Conservation (phyloP, 176 grass and related monocot species). For the Zizania latifolia region DNA sequence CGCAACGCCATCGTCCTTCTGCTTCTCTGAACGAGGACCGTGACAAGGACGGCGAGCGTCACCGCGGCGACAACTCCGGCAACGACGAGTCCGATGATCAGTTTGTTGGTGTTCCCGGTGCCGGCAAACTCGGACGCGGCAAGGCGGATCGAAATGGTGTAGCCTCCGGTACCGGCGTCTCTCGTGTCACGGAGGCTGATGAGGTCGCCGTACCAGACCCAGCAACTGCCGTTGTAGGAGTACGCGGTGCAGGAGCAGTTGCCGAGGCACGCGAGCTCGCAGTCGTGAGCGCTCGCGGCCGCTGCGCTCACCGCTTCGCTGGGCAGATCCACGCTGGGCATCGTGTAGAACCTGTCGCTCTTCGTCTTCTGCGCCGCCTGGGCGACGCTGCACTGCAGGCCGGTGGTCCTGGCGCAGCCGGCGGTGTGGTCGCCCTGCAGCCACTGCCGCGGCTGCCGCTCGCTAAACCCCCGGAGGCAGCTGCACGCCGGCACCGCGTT, state of each 20-base stretch:
- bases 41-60: neutral
- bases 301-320: neutral
- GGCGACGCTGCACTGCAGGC: conserved; percentile 11
- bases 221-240: conserved; percentile 35
- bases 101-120: neutral
- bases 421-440: conserved; percentile 3
- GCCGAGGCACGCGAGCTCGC: conserved; percentile 37
- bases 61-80: neutral
- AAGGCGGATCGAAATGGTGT: conserved; percentile 39
- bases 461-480: conserved; percentile 39
- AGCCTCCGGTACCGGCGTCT: neutral
- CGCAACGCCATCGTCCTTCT: neutral
- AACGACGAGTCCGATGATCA: neutral
- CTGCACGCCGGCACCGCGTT: conserved; percentile 17
- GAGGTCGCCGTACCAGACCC: conserved; percentile 38
- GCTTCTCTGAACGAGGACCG: neutral
- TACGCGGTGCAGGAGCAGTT: conserved; percentile 53
- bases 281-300: neutral
- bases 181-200: conserved; percentile 46
- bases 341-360: conserved; percentile 30
- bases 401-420: conserved; percentile 33
- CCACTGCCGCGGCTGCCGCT: conserved; percentile 2
- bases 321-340: conserved; percentile 33
- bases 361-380: neutral
- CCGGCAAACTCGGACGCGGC: conserved; percentile 38